phyloP scores from a whole-genome alignment of 345 rosid species.

The Lepidium aucheri region DNA sequence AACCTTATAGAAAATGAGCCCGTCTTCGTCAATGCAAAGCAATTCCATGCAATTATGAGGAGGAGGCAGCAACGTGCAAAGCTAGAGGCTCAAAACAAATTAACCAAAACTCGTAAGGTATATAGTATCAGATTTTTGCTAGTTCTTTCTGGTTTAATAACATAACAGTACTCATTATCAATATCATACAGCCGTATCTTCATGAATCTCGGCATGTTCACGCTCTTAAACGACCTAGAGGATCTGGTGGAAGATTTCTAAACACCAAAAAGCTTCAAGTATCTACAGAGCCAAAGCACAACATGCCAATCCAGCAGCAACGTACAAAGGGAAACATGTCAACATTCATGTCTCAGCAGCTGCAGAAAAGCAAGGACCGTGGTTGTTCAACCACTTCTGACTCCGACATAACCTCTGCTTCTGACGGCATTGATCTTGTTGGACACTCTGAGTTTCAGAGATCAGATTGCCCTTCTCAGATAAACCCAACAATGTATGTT shows the following conservation, averaged over 20 bases:
- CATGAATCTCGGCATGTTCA: constrained; percentile 74
- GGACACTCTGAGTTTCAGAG: constrained; percentile 38
- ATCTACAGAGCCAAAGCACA: constrained; percentile 1
- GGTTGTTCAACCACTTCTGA: constrained; percentile 36
- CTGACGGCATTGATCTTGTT: constrained; percentile 32
- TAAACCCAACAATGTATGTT: not conserved
- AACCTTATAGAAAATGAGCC: constrained; percentile 42
- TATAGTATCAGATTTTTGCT: not conserved
- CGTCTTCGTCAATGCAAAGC: constrained; percentile 63
- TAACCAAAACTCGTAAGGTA: constrained; percentile 53
- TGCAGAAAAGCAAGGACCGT: constrained; percentile 20
- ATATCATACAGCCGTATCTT: constrained; percentile 2
- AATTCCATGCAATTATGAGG: constrained; percentile 67
- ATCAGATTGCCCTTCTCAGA: constrained; percentile 34
- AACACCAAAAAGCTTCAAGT: constrained; percentile 41
- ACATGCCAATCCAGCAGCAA: constrained; percentile 14
- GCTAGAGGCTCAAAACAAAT: constrained; percentile 62
- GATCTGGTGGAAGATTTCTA: constrained; percentile 70
- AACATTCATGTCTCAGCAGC: constrained; percentile 16
- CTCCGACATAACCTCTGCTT: constrained; percentile 34
- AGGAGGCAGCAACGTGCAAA: constrained; percentile 63
- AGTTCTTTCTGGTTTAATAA: not conserved
- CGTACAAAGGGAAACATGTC: constrained; percentile 4
- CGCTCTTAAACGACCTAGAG: constrained; percentile 63
- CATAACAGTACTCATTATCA: not conserved